Conservation (phyloP, 2,329 filamentous ascomycete genomes). For the Aspergillus glaucus region DNA sequence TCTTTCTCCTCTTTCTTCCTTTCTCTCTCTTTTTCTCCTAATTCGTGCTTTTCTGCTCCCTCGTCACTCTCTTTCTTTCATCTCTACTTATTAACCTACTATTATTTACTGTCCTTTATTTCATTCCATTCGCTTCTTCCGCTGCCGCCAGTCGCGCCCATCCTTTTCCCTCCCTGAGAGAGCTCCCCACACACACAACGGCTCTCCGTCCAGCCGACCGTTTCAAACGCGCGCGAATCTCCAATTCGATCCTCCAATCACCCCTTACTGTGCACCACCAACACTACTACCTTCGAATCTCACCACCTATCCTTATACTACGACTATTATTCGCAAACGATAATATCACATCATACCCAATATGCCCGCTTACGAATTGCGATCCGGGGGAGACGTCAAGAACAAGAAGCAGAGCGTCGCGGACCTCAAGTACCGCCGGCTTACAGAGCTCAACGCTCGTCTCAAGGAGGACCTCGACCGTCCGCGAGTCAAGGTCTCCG, state of each 20-base stretch:
- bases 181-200: constrained; percentile 2
- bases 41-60: constrained; percentile 10
- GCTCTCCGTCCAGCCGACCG: constrained; percentile 1
- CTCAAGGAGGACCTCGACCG: constrained; percentile 93
- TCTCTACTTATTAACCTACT: constrained; percentile 9
- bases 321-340: constrained; percentile 8
- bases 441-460: constrained; percentile 95
- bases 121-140: constrained; percentile 3
- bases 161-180: background rate
- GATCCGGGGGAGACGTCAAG: constrained; percentile 59
- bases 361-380: constrained; percentile 61
- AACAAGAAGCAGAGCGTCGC: constrained; percentile 99
- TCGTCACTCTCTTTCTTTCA: constrained; percentile 9
- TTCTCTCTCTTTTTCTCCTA: background rate
- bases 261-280: background rate
- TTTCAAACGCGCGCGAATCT: constrained; percentile 9
- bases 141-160: constrained; percentile 1
- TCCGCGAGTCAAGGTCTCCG: constrained; percentile 90
- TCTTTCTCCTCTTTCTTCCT: constrained; percentile 4
- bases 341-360: constrained; percentile 13
- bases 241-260: background rate
- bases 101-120: constrained; percentile 8
- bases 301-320: background rate
- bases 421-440: constrained; percentile 88
- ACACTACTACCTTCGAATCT: background rate